These are phyloP conservation scores for Aspergillus heteromorphus DNA, from an alignment of 495 filamentous ascomycete genomes.

Conservation along the genomic window DNA sequence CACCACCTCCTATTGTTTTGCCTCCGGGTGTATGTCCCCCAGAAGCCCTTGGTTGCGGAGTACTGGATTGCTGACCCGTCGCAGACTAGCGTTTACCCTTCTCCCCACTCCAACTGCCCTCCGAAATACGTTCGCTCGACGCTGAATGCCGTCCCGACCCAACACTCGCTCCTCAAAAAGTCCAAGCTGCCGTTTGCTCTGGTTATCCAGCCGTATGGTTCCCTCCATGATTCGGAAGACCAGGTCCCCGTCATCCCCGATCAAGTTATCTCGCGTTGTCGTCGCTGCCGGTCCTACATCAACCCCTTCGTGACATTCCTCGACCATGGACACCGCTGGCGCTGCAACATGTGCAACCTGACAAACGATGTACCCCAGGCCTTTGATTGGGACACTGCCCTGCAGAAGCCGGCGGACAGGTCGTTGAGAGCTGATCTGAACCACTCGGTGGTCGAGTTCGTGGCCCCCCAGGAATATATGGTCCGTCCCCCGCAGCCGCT, in stretches of 20 bases:
- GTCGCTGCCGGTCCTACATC: constrained; percentile 93
- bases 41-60: background rate
- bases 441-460: constrained; percentile 90
- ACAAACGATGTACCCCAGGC: constrained; percentile 98
- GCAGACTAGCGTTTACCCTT: constrained; percentile 87
- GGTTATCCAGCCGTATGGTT: constrained; percentile 89
- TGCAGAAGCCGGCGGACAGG: constrained; percentile 84
- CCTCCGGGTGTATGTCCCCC: constrained; percentile 75
- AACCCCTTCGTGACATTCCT: constrained; percentile 96
- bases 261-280: constrained; percentile 93
- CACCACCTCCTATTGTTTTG: constrained; percentile 85
- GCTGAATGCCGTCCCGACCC: constrained; percentile 87
- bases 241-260: constrained; percentile 87
- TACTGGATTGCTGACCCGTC: constrained; percentile 22
- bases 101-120: constrained; percentile 85
- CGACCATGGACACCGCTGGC: constrained; percentile 95
- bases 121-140: constrained; percentile 95
- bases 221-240: constrained; percentile 89
- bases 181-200: constrained; percentile 92
- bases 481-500: constrained; percentile 94
- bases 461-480: constrained; percentile 99
- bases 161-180: constrained; percentile 87
- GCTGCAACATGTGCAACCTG: constrained; percentile 99
- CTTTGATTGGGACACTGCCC: constrained; percentile 92
- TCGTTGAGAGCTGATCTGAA: constrained; percentile 90